Percentiles rank a stretch among this genome's conserved stretches.
Evolutionary conservation across 345 rosid species (phyloP).

Genomic region (Populus ilicifolia): DNA sequence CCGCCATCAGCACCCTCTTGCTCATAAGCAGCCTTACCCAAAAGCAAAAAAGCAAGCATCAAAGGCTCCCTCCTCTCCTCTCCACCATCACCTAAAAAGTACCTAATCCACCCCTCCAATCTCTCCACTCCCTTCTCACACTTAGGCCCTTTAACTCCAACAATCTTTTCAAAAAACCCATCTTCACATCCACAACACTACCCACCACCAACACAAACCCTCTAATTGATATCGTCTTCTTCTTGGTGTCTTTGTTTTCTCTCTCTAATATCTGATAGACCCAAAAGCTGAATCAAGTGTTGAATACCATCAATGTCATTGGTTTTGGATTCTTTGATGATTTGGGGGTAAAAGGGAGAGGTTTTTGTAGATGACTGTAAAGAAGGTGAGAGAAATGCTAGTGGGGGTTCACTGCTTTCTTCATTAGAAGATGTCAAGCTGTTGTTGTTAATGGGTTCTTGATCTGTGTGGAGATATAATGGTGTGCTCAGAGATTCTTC

Average conservation of each 20-base stretch:
- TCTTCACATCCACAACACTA: constrained; percentile 29
- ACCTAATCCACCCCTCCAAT: constrained; percentile 43
- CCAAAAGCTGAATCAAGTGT: constrained; percentile 33
- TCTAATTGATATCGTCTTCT: constrained; percentile 3
- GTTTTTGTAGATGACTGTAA: constrained; percentile 13
- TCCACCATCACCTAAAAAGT: constrained; percentile 20
- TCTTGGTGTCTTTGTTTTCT: constrained; percentile 7
- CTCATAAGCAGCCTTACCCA: constrained; percentile 42
- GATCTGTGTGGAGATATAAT: constrained; percentile 24
- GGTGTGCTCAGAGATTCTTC: constrained; percentile 39
- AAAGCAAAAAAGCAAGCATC: constrained; percentile 44
- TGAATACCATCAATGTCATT: constrained; percentile 27
- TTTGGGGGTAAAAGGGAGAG: background rate
- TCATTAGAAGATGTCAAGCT: constrained; percentile 7
- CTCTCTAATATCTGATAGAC: constrained; percentile 20
- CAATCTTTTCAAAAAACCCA: constrained; percentile 45
- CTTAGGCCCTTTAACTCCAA: constrained; percentile 51
- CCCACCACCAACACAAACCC: constrained; percentile 3
- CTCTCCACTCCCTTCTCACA: constrained; percentile 40
- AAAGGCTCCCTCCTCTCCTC: constrained; percentile 37
- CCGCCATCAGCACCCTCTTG: constrained; percentile 15
- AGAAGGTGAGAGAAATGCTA: constrained; percentile 39
- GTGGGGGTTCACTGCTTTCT: constrained; percentile 45
- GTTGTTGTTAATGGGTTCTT: background rate
- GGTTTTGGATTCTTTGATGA: background rate